phyloP scores from a whole-genome alignment of 257 asterid species.

The Solanum ossicruentum region DNA sequence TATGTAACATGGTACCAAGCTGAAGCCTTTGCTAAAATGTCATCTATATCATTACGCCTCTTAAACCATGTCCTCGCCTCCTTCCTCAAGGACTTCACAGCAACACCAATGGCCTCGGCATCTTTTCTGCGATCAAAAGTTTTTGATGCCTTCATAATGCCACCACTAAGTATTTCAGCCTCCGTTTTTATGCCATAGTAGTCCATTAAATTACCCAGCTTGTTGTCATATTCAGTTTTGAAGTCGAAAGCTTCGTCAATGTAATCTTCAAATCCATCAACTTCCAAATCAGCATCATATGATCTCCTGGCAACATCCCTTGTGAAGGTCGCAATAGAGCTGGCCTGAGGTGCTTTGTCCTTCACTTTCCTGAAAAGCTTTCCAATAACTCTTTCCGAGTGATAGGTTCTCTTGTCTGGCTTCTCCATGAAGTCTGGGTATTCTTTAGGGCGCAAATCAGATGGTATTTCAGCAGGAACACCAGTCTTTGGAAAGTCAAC shows the following conservation, averaged over 20 bases:
- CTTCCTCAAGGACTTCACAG: slow-evolving; percentile 59
- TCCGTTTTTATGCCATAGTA: no score
- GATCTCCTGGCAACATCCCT: no score
- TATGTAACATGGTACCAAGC: slow-evolving; percentile 88
- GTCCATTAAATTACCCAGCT: no score
- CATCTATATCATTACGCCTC: slow-evolving; percentile 33
- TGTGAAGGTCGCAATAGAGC: no score
- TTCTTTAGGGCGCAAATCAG: slow-evolving; percentile 52
- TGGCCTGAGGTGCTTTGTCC: no score
- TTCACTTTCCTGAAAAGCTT: slow-evolving; percentile 28
- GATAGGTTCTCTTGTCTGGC: slow-evolving; percentile 44
- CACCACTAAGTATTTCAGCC: neutral
- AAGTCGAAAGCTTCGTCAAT: no score
- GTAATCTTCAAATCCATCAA: no score
- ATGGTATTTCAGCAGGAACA: slow-evolving; percentile 74
- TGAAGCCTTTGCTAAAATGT: slow-evolving; percentile 56
- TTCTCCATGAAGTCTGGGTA: slow-evolving; percentile 96
- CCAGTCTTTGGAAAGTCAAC: slow-evolving; percentile 93
- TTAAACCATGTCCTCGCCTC: slow-evolving; percentile 68
- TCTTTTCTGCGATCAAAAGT: slow-evolving; percentile 71
- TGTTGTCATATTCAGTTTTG: no score
- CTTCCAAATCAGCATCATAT: no score
- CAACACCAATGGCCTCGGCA: slow-evolving; percentile 55
- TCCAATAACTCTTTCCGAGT: slow-evolving; percentile 11
- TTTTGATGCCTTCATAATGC: slow-evolving; percentile 51